These are phyloP conservation scores for Gynostemma pentaphyllum DNA, from an alignment of 306 rosid species.

Conservation along the genomic window DNA sequence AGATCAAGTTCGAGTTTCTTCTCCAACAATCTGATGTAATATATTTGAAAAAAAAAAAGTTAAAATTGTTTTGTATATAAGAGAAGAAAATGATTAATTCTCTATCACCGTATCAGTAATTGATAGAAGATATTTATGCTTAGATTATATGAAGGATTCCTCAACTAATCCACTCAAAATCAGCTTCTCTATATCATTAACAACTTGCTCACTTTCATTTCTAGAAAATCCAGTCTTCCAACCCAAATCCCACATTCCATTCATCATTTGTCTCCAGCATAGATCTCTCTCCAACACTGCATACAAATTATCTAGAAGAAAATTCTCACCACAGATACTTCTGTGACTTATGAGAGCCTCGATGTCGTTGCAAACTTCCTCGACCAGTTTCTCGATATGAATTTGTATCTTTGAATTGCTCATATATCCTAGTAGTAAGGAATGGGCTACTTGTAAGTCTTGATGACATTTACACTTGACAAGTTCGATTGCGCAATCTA, in stretches of 20 bases:
- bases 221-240: conserved; percentile 58
- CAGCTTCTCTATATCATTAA: conserved; percentile 41
- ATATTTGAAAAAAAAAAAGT: too few species aligned
- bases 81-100: too few species aligned
- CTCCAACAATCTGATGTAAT: too few species aligned
- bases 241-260: conserved; percentile 69
- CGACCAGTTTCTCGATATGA: conserved; percentile 40
- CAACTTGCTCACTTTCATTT: conserved; percentile 64
- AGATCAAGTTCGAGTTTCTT: too few species aligned
- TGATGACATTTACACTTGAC: conserved; percentile 31
- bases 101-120: too few species aligned
- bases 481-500: conserved; percentile 71
- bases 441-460: conserved; percentile 27
- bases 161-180: conserved; percentile 57
- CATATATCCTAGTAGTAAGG: conserved; percentile 21
- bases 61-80: too few species aligned
- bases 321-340: conserved; percentile 20
- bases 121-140: background rate
- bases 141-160: conserved; percentile 39
- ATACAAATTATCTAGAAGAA: conserved; percentile 27
- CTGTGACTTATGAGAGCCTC: conserved; percentile 34
- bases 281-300: conserved; percentile 63
- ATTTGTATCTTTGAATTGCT: conserved; percentile 27
- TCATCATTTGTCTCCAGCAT: conserved; percentile 37
- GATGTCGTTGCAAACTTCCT: conserved; percentile 37